Conservation (phyloP, 192 early-diverging fungal species). For the Coemansia sp. region DNA sequence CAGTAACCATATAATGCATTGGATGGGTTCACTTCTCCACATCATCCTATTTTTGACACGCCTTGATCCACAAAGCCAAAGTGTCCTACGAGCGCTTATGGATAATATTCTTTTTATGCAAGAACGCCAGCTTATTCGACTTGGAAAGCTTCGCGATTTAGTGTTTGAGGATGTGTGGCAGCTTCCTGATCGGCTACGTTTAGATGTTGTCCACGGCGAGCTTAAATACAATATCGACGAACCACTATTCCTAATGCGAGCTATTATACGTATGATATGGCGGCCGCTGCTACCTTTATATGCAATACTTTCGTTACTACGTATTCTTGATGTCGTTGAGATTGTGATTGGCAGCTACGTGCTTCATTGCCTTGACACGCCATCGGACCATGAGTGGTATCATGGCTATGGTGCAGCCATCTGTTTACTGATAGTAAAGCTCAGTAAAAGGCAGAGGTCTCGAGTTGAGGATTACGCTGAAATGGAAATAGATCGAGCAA, state of each 20-base stretch:
- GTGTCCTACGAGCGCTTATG: conserved; percentile 1
- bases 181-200: conserved; percentile 23
- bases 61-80: conserved; percentile 18
- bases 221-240: conserved; percentile 34
- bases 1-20: neutral
- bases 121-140: conserved; percentile 21
- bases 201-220: conserved; percentile 15
- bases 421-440: neutral
- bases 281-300: conserved; percentile 12
- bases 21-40: conserved; percentile 9
- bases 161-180: conserved; percentile 20
- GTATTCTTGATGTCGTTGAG: neutral
- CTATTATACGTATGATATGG: conserved; percentile 39
- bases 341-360: conserved; percentile 13
- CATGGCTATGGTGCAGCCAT: conserved; percentile 10
- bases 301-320: neutral
- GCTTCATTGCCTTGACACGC: conserved; percentile 21
- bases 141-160: conserved; percentile 24
- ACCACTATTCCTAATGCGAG: conserved; percentile 38
- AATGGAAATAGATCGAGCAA: conserved; percentile 11
- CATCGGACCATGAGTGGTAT: conserved; percentile 12
- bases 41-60: conserved; percentile 6
- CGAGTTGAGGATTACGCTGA: neutral
- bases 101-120: conserved; percentile 11
- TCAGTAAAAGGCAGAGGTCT: conserved; percentile 1